Evolutionary conservation across 1,139 yeast genomes (phyloP).

Genomic region (Taphrina wiesneri): DNA sequence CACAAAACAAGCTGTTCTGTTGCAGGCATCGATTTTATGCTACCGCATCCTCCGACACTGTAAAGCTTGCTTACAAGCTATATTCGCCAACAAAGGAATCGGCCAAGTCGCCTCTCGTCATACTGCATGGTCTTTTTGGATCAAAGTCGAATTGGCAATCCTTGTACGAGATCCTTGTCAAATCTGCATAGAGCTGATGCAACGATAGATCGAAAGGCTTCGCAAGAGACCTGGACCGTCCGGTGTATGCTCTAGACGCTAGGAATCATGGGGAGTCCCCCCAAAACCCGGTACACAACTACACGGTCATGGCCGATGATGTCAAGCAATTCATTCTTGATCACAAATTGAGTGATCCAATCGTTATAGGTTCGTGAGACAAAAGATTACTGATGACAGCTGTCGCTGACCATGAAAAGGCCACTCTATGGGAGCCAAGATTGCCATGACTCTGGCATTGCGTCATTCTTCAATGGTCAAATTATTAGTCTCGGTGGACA

Average conservation of each 20-base stretch:
- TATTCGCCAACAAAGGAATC: not conserved
- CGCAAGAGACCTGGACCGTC: conserved; percentile 47
- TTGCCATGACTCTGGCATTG: conserved; percentile 83
- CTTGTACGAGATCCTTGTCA: conserved; percentile 48
- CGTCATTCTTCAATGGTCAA: conserved; percentile 65
- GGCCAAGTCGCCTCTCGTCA: conserved; percentile 58
- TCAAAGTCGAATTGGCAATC: conserved; percentile 74
- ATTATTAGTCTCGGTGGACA: conserved; percentile 77
- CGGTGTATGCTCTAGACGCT: conserved; percentile 54
- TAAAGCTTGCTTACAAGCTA: conserved; percentile 27
- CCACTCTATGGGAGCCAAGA: conserved; percentile 67
- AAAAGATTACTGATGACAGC: conserved; percentile 42
- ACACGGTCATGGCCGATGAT: conserved; percentile 80
- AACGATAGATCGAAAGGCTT: conserved; percentile 32
- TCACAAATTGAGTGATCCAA: conserved; percentile 55
- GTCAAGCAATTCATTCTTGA: conserved; percentile 67
- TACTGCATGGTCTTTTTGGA: conserved; percentile 90
- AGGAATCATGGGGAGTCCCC: conserved; percentile 95
- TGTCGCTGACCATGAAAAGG: conserved; percentile 56
- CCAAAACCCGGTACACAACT: conserved; percentile 66
- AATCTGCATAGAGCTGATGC: not conserved
- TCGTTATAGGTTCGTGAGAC: conserved; percentile 68
- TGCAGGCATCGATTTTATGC: conserved; percentile 2
- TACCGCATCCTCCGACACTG: conserved; percentile 11
- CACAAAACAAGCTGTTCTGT: not conserved